A percentile compares a stretch with the other conserved stretches of the same genome.
These are phyloP conservation scores for Metschnikowia peoriensis DNA, from an alignment of 805 yeast species.

Conservation along the genomic window DNA sequence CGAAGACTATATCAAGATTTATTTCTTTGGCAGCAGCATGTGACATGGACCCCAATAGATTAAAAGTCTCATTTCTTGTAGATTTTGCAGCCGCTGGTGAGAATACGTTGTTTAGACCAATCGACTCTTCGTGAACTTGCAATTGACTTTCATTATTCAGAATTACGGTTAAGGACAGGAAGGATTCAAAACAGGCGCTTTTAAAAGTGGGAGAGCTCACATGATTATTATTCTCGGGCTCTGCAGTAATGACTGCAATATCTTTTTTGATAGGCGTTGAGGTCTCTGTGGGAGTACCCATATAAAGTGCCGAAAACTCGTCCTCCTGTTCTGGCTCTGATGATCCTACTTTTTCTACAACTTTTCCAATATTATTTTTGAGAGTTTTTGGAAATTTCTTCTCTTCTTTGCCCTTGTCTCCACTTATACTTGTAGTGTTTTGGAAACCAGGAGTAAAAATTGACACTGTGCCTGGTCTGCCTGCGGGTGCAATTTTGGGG, in stretches of 20 bases:
- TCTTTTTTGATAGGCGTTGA: not conserved
- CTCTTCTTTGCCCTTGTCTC: not conserved
- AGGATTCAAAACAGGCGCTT: not conserved
- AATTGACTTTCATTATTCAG: not conserved
- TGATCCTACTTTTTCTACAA: not conserved
- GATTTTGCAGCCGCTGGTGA: not conserved
- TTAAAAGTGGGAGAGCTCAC: no score
- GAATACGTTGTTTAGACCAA: not conserved
- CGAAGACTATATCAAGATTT: not conserved
- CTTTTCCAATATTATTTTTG: not conserved
- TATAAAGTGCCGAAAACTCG: not conserved
- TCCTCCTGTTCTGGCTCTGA: not conserved
- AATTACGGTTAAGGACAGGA: not conserved
- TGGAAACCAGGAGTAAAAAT: no score
- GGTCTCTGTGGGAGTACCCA: not conserved
- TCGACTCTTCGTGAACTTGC: not conserved
- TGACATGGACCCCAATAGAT: no score
- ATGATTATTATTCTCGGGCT: not conserved
- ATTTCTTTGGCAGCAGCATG: no score
- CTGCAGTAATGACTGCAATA: not conserved
- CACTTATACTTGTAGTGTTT: no score
- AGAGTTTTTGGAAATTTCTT: not conserved
- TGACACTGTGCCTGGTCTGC: not conserved
- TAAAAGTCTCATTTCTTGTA: not conserved
- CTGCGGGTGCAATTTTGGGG: not conserved